phyloP scores from a whole-genome alignment of 768 basidiomycete species.

The Melanogaster broomeanus region DNA sequence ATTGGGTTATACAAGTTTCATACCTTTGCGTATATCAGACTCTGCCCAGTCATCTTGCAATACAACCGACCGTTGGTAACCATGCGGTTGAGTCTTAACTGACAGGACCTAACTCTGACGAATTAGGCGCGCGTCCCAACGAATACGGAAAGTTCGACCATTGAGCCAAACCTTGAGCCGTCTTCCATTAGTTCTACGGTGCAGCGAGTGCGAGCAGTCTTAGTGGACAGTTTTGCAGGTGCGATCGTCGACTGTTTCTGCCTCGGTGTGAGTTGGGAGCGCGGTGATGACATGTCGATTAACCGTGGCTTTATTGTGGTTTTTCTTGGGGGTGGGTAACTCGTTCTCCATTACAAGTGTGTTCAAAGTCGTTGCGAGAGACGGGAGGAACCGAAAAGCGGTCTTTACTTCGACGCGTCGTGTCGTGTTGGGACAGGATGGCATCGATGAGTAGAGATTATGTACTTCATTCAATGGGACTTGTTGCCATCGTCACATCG shows the following conservation, averaged over 20 bases:
- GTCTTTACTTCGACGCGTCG: too few species aligned
- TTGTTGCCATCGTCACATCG: too few species aligned
- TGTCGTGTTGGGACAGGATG: too few species aligned
- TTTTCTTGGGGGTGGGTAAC: constrained; percentile 49
- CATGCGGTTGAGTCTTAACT: constrained; percentile 44
- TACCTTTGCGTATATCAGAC: constrained; percentile 63
- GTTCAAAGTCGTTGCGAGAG: too few species aligned
- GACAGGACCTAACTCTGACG: constrained; percentile 44
- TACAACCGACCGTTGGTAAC: constrained; percentile 49
- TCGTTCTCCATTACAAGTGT: too few species aligned
- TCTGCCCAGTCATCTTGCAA: constrained; percentile 80
- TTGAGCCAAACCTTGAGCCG: constrained; percentile 23
- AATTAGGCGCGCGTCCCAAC: not conserved
- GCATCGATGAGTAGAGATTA: too few species aligned
- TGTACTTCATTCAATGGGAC: too few species aligned
- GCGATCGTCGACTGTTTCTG: constrained; percentile 6
- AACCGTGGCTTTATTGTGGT: constrained; percentile 21
- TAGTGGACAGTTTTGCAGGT: constrained; percentile 21
- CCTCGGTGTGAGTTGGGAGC: constrained; percentile 4
- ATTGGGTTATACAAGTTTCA: constrained; percentile 7
- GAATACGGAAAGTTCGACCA: constrained; percentile 10
- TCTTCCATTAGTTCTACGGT: constrained; percentile 49
- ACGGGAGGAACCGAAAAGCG: too few species aligned
- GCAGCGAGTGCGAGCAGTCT: constrained; percentile 55
- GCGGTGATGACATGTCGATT: not conserved